These are phyloP conservation scores for Carpinus viminea DNA, from an alignment of 306 rosid genomes.

Conservation along the genomic window DNA sequence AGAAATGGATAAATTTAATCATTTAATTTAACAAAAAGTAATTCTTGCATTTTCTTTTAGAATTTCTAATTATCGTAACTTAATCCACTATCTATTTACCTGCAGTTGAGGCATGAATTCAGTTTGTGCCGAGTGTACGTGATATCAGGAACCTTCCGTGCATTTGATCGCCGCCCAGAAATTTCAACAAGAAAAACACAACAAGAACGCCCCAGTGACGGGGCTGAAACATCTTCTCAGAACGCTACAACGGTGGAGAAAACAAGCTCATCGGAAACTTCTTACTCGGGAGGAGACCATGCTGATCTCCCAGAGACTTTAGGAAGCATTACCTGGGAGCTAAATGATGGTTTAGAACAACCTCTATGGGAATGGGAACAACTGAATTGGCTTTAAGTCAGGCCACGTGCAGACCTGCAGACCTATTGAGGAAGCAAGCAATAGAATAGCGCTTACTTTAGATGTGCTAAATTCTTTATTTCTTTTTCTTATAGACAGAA, in stretches of 20 bases:
- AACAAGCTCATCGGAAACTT: slow-evolving; percentile 43
- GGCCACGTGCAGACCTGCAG: neutral
- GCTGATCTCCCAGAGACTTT: slow-evolving; percentile 19
- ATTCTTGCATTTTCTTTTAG: neutral
- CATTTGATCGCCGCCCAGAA: slow-evolving; percentile 82
- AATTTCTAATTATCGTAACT: neutral
- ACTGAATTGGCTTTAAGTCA: slow-evolving; percentile 38
- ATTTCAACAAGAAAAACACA: neutral
- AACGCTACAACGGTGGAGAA: slow-evolving; percentile 15
- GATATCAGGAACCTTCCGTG: slow-evolving; percentile 71
- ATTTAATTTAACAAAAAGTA: too few species aligned
- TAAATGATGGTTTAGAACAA: slow-evolving; percentile 32
- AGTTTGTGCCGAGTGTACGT: slow-evolving; percentile 80
- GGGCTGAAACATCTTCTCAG: slow-evolving; percentile 21
- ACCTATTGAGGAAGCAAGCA: neutral
- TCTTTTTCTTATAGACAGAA: neutral
- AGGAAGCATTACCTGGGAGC: slow-evolving; percentile 32
- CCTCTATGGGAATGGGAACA: slow-evolving; percentile 60
- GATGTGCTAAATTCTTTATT: slow-evolving; percentile 1
- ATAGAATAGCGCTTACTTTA: slow-evolving; percentile 3
- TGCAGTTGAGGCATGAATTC: slow-evolving; percentile 77
- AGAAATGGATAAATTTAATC: too few species aligned
- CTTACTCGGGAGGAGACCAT: slow-evolving; percentile 29
- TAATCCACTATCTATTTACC: neutral
- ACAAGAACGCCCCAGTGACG: slow-evolving; percentile 14